These are phyloP conservation scores for Puccinia novopanici DNA, from an alignment of 1,284 basidiomycete genomes.

Conservation along the genomic window DNA sequence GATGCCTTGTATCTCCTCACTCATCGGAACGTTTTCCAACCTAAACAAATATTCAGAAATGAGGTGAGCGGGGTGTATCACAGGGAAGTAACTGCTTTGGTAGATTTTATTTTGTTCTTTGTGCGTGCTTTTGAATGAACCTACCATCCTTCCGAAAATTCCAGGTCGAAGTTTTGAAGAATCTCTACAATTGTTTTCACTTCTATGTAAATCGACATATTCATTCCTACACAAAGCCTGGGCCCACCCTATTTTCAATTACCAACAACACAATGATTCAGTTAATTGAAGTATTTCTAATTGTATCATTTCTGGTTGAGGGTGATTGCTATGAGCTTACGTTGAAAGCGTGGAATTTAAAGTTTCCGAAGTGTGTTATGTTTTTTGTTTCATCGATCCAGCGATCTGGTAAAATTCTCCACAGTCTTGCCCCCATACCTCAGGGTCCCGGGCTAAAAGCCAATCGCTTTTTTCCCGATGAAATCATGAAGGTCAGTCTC, in stretches of 20 bases:
- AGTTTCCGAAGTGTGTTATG: conserved; percentile 52
- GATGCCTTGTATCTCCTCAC: neutral
- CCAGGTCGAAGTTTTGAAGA: conserved; percentile 28
- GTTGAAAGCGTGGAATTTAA: conserved; percentile 54
- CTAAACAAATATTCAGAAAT: neutral
- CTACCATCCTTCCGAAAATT: conserved; percentile 45
- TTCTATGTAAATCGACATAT: conserved; percentile 20
- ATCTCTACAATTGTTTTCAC: conserved; percentile 37
- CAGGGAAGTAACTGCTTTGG: neutral
- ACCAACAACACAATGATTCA: neutral
- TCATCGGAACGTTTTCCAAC: conserved; percentile 4
- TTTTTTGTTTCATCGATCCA: conserved; percentile 53
- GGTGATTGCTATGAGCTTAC: conserved; percentile 27
- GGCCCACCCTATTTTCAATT: conserved; percentile 37
- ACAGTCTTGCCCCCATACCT: conserved; percentile 53
- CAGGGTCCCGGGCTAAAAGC: conserved; percentile 50
- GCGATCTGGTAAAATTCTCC: conserved; percentile 52
- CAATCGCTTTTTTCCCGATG: conserved; percentile 51
- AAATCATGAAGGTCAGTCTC: neutral
- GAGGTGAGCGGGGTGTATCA: neutral
- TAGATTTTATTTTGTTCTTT: neutral
- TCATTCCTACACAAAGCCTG: conserved; percentile 47
- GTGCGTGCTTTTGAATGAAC: neutral
- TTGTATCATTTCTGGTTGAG: neutral
- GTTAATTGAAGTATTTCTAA: neutral